Evolutionary conservation across 2,329 filamentous ascomycete genomes (phyloP).

Genomic region (Fusarium sp.): DNA sequence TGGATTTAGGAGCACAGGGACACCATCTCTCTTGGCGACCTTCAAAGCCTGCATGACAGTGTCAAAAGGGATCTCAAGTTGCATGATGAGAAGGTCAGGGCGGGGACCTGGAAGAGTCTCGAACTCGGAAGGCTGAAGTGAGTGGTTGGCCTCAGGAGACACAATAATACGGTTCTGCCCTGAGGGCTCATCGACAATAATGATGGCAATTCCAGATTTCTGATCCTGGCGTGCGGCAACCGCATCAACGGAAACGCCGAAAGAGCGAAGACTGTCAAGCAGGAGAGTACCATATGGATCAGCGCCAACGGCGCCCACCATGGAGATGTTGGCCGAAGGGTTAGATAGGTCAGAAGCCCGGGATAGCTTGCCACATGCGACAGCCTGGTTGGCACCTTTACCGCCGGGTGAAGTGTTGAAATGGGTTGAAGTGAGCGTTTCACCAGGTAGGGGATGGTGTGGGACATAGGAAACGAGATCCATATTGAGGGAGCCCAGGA

Average conservation of each 20-base stretch:
- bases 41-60: slow-evolving; percentile 73
- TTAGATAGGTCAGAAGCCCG: slow-evolving; percentile 59
- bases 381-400: slow-evolving; percentile 96
- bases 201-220: slow-evolving; percentile 78
- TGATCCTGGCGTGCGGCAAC: slow-evolving; percentile 59
- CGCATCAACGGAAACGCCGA: slow-evolving; percentile 71
- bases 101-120: slow-evolving; percentile 49
- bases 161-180: slow-evolving; percentile 84
- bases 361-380: slow-evolving; percentile 86
- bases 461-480: slow-evolving; percentile 91
- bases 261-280: slow-evolving; percentile 66
- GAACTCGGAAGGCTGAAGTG: slow-evolving; percentile 55
- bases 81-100: slow-evolving; percentile 77
- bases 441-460: slow-evolving; percentile 84
- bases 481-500: slow-evolving; percentile 94
- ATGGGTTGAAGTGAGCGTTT: slow-evolving; percentile 84
- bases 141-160: slow-evolving; percentile 76
- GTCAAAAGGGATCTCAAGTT: slow-evolving; percentile 79
- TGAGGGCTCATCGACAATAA: slow-evolving; percentile 78
- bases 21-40: slow-evolving; percentile 59
- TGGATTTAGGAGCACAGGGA: slow-evolving; percentile 84
- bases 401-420: slow-evolving; percentile 88
- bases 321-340: slow-evolving; percentile 64
- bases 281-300: slow-evolving; percentile 74
- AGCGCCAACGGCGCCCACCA: slow-evolving; percentile 80